These are phyloP conservation scores for Rhytidhysteron rufulum DNA, from an alignment of 2,329 filamentous ascomycete species.

Conservation along the genomic window DNA sequence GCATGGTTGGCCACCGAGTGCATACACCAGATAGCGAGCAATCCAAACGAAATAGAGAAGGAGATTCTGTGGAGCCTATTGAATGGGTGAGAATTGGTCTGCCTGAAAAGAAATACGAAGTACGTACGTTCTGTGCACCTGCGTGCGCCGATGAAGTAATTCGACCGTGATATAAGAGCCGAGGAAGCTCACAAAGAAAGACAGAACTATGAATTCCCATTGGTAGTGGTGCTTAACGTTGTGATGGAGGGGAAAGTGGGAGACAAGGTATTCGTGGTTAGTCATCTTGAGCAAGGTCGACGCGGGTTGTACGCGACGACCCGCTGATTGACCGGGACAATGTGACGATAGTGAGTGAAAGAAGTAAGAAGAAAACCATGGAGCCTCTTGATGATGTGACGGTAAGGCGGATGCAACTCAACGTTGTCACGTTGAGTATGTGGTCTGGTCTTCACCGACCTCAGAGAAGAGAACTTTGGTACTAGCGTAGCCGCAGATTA, in stretches of 20 bases:
- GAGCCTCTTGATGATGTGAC: no score
- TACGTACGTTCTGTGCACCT: constrained; percentile 63
- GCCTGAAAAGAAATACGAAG: neutral
- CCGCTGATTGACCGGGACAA: neutral
- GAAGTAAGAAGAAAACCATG: neutral
- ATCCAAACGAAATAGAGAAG: constrained; percentile 42
- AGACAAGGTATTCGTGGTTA: neutral
- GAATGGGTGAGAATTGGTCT: constrained; percentile 7
- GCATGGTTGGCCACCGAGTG: constrained; percentile 82
- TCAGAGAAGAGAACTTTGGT: no score
- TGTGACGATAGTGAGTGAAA: neutral
- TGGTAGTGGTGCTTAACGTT: constrained; percentile 5
- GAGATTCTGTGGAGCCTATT: constrained; percentile 40
- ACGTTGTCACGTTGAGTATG: no score
- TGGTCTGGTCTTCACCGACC: no score
- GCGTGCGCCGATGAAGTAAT: constrained; percentile 72
- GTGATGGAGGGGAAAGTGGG: constrained; percentile 3
- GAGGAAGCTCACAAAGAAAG: constrained; percentile 66
- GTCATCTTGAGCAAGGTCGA: neutral
- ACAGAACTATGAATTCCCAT: constrained; percentile 32
- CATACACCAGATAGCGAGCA: constrained; percentile 55
- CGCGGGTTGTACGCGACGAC: neutral
- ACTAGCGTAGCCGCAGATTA: no score
- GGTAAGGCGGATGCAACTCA: no score
- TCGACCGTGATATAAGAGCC: constrained; percentile 79